These are phyloP conservation scores for Lippia alba DNA, from an alignment of 305 asterid species.

Conservation along the genomic window DNA sequence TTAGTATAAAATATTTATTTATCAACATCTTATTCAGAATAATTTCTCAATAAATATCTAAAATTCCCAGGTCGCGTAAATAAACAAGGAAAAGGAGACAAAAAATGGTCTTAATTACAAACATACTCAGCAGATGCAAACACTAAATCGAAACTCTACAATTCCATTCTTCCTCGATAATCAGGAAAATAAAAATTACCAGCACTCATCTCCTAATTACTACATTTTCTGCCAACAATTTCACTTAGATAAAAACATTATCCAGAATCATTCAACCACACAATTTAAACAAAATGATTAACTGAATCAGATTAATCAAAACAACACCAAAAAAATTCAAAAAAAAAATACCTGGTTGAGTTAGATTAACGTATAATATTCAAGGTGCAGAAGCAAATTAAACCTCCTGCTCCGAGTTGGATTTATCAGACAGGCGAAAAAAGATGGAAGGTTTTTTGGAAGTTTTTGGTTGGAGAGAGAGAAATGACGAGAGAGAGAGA, in stretches of 20 bases:
- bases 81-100: neutral
- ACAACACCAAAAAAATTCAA: neutral
- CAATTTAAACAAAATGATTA: neutral
- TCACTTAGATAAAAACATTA: neutral
- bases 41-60: constrained; percentile 1
- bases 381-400: neutral
- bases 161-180: constrained; percentile 1
- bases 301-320: neutral
- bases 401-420: neutral
- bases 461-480: constrained; percentile 34
- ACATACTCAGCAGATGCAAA: neutral
- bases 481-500: constrained; percentile 1
- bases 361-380: neutral
- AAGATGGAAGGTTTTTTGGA: constrained; percentile 10
- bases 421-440: neutral
- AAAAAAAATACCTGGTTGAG: constrained; percentile 28
- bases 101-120: neutral
- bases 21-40: neutral
- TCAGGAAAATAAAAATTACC: neutral
- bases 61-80: neutral
- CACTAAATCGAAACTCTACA: constrained; percentile 4
- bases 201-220: constrained; percentile 10
- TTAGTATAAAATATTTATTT: neutral
- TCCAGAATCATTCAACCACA: constrained; percentile 4
- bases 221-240: constrained; percentile 12